Evolutionary conservation across 2,329 filamentous ascomycete species (phyloP), one percentile per base, ranked within the genome.

Genomic region (Aaosphaeria pasadenensis): DNA sequence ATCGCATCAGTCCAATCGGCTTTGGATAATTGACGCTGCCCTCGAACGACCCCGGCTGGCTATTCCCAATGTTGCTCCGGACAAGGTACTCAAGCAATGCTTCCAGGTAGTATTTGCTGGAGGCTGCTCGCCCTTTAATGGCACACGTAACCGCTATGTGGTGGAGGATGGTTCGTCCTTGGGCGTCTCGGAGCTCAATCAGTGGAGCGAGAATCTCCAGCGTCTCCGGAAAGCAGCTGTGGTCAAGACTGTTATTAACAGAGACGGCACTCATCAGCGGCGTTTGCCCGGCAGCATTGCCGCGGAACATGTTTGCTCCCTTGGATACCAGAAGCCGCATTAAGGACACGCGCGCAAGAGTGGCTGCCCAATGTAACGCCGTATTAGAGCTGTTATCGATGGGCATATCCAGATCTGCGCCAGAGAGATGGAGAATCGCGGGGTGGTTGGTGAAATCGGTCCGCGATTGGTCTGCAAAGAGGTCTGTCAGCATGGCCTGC

Each of bases 91-190:
- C 92, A 1, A 99, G 78, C 7, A 99, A 78, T 30, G 90, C 92
- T 71, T 99, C 94, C 2, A 99, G 82, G 62, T 99, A 99, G 67
- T 97, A 96, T 56, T 92, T 89, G 66, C 91, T 95, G 24, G 94
- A 92, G 39, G 89, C 85, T 49, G 89, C 91, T 43, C 94, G 85
- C 5, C 92, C 92, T 66, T 96, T 96, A 60, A 97, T 94, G 5
- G 91, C 94, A 52, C 91, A 96, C 11, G 94, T 95, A 32, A 97
- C 85, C 5, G 94, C 91, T 60, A 99, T 97, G 64, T 99, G 94
- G 64, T 99, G 94, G 28, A 99, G 76, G 11, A 97, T 91, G 0
- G 92, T 97, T 35, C 94, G 82, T 6, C 91, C 91, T 69, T 91
- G 91, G 40, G 88, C 84, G 67, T 99, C 94, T 24, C 90, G 82